Evolutionary conservation across 2,329 filamentous ascomycete genomes (phyloP).

Genomic region (Xylaria polymorpha): DNA sequence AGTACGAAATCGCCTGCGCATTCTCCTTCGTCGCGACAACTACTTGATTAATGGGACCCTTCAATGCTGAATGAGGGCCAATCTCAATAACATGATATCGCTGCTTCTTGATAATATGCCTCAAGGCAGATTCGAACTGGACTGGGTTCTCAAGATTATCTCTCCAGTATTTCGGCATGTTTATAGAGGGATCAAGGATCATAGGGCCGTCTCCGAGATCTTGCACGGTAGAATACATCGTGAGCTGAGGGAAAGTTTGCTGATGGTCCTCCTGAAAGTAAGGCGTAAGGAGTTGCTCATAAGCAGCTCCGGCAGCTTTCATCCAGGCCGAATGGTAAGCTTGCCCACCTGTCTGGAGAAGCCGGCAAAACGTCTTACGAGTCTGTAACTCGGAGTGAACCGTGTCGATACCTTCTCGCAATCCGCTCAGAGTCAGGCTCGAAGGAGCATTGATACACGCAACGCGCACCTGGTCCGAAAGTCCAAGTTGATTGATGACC

Average conservation of each 20-base stretch:
- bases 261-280: too few relatives aligned
- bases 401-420: not conserved
- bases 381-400: not conserved
- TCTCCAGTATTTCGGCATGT: conserved; percentile 20
- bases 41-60: too few relatives aligned
- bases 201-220: not conserved
- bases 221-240: conserved; percentile 13
- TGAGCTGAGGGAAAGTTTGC: too few relatives aligned
- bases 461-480: not conserved
- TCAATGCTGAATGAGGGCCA: conserved; percentile 50
- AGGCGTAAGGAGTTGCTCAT: too few relatives aligned
- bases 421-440: conserved; percentile 8
- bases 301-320: conserved; percentile 11
- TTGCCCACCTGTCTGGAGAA: not conserved
- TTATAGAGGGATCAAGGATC: not conserved
- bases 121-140: conserved; percentile 5
- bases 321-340: conserved; percentile 3
- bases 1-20: too few relatives aligned
- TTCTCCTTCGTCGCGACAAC: too few relatives aligned
- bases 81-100: conserved; percentile 16
- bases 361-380: conserved; percentile 2
- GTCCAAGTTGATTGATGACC: too few relatives aligned
- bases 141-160: conserved; percentile 20
- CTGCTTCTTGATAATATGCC: not conserved
- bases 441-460: not conserved